Percentiles rank a stretch among this genome's conserved stretches.
These are phyloP conservation scores for Candida awuae DNA, from an alignment of 805 yeast genomes.

Conservation along the genomic window DNA sequence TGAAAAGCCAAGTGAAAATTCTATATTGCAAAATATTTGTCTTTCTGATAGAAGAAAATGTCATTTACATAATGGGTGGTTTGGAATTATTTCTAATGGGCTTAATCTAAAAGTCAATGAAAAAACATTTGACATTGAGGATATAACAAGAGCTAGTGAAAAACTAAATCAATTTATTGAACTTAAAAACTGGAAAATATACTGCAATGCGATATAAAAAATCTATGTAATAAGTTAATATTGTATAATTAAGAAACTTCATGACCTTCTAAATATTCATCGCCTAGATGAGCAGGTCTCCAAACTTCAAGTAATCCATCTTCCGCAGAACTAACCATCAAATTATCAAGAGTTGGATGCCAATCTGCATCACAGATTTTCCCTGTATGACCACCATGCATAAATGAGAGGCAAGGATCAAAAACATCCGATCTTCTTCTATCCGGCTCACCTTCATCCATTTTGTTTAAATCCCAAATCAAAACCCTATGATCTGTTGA, in stretches of 20 bases:
- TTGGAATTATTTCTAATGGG: slow-evolving; percentile 27
- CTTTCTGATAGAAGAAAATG: slow-evolving; percentile 50
- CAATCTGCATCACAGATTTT: slow-evolving; percentile 60
- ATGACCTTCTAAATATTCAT: slow-evolving; percentile 32
- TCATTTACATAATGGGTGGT: slow-evolving; percentile 37
- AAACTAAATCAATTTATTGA: slow-evolving; percentile 28
- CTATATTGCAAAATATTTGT: slow-evolving; percentile 31
- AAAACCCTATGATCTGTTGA: slow-evolving; percentile 62
- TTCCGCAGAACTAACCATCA: slow-evolving; percentile 63
- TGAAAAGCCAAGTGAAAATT: slow-evolving; percentile 4
- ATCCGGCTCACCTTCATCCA: slow-evolving; percentile 49
- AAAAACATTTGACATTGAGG: slow-evolving; percentile 15
- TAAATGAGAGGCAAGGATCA: slow-evolving; percentile 70
- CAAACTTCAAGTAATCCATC: slow-evolving; percentile 72
- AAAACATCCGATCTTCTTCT: slow-evolving; percentile 48
- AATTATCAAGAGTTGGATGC: slow-evolving; percentile 52
- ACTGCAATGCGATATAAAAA: slow-evolving; percentile 3
- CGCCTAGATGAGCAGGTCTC: slow-evolving; percentile 50
- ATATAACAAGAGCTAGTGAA: slow-evolving; percentile 15
- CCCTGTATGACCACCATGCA: slow-evolving; percentile 84
- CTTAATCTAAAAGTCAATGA: slow-evolving; percentile 30
- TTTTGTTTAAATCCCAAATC: slow-evolving; percentile 62
- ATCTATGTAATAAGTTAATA: not conserved
- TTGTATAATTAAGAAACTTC: slow-evolving; percentile 16
- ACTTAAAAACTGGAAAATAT: slow-evolving; percentile 27